Conservation (phyloP, 768 basidiomycete species). For the Pleurotus cornucopiae region DNA sequence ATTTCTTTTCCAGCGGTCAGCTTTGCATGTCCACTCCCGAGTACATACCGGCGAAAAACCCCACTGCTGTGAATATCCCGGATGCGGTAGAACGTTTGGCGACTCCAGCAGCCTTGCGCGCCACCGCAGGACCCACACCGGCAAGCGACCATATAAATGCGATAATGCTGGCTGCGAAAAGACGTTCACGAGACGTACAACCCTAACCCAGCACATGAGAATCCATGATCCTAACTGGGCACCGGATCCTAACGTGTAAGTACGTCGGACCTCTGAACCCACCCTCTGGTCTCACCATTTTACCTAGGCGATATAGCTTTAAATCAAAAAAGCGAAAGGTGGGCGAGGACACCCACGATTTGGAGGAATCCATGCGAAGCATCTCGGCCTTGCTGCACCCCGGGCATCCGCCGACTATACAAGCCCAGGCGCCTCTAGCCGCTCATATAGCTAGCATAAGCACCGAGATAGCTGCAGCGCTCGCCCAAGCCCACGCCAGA, state of each 20-base stretch:
- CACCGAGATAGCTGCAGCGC: constrained; percentile 75
- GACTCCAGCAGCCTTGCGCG: constrained; percentile 91
- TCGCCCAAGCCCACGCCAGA: constrained; percentile 68
- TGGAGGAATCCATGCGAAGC: constrained; percentile 72
- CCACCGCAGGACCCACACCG: constrained; percentile 86
- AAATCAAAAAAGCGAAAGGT: constrained; percentile 66
- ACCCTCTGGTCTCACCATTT: constrained; percentile 15
- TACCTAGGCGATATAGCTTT: constrained; percentile 68
- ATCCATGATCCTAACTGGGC: constrained; percentile 85
- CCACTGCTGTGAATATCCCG: constrained; percentile 86
- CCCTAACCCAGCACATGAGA: constrained; percentile 82
- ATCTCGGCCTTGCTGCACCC: constrained; percentile 68
- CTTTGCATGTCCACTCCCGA: constrained; percentile 82
- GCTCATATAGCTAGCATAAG: constrained; percentile 73
- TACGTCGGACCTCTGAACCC: constrained; percentile 12
- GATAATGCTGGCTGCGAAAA: constrained; percentile 81
- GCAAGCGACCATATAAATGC: constrained; percentile 83
- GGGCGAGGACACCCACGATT: constrained; percentile 51
- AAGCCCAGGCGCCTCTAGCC: constrained; percentile 49
- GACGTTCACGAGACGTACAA: constrained; percentile 84
- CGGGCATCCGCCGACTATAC: constrained; percentile 27
- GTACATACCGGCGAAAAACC: constrained; percentile 94
- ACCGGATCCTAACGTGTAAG: constrained; percentile 79
- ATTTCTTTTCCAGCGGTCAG: constrained; percentile 60
- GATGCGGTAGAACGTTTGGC: constrained; percentile 83